Evolutionary conservation across 2,329 filamentous ascomycete species (phyloP), one percentile per base, ranked within the genome.

Genomic region (Myrmaecium sp.): DNA sequence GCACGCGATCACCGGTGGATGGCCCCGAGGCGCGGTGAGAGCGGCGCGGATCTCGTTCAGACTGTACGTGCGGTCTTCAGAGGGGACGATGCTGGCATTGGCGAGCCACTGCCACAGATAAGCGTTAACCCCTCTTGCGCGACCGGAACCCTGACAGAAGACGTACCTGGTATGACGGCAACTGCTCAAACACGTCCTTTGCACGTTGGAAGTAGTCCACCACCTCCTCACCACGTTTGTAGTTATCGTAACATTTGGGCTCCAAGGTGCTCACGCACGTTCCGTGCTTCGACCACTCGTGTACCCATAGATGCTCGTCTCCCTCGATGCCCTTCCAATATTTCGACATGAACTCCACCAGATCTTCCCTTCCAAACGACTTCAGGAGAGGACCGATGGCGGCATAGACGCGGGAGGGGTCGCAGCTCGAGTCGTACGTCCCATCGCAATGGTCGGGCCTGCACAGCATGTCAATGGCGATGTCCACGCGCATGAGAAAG

Each of bases 301-400:
- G 71, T 38, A 67, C 60, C 74, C 74, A 80, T 39, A 80, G 68
- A 7, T 51, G 52, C 38, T 74, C 64, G 36, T 75, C 66, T 21
- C 70, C 51, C 30, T 73, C 74, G 48, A 72, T 66, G 42, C 74
- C 69, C 44, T 78, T 73, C 77, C 76, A 82, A 54, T 74, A 79
- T 2, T 55, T 66, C 26, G 64, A 51, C 76, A 82, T 82, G 43
- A 71, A 76, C 2, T 55, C 51, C 2, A 83, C 55, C 1, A 75
- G 58, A 15, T 66, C 62, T 1, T 54, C 55, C 26, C 64, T 60
- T 32, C 62, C 62, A 13, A 63, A 58, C 5, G 60, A 52, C 5
- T 60, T 45, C 18, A 81, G 54, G 30, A 80, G 24, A 26, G 10
- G 24, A 26, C 6, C 20, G 20, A 6, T 23, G 15, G 15, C 11